Percentiles rank a stretch among this genome's conserved stretches.
Conservation (phyloP, 306 rosid species). For the Begonia fuchsioides region DNA sequence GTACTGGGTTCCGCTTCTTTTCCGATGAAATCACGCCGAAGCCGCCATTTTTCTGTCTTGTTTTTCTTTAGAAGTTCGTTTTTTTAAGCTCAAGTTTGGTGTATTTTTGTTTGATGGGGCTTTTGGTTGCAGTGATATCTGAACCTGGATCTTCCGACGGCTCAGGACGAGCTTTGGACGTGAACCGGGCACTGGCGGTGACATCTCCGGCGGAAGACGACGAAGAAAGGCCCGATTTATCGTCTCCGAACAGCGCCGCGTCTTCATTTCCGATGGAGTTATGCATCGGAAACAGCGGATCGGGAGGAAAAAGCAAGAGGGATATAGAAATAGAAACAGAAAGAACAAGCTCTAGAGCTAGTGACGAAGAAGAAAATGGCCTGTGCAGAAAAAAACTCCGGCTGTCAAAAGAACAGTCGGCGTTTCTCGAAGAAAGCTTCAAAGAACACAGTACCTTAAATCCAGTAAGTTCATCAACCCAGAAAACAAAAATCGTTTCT, state of each 20-base stretch:
- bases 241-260: constrained; percentile 67
- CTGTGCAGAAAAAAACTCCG: constrained; percentile 79
- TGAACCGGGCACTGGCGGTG: constrained; percentile 28
- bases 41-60: no score
- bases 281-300: constrained; percentile 15
- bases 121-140: constrained; percentile 23
- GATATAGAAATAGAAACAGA: constrained; percentile 39
- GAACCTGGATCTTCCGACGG: constrained; percentile 35
- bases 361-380: constrained; percentile 81
- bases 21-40: no score
- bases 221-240: constrained; percentile 38
- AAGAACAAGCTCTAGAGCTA: constrained; percentile 48
- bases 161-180: constrained; percentile 35
- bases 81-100: no score
- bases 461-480: constrained; percentile 38
- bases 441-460: constrained; percentile 88
- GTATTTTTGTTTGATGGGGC: no score
- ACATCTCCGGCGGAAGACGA: constrained; percentile 31
- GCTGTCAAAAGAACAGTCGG: constrained; percentile 78
- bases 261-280: constrained; percentile 75
- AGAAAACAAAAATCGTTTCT: no score
- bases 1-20: not conserved
- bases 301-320: constrained; percentile 27
- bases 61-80: no score
- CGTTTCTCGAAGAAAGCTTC: constrained; percentile 86